Conservation (phyloP, 345 rosid genomes). For the Salix udensis region DNA sequence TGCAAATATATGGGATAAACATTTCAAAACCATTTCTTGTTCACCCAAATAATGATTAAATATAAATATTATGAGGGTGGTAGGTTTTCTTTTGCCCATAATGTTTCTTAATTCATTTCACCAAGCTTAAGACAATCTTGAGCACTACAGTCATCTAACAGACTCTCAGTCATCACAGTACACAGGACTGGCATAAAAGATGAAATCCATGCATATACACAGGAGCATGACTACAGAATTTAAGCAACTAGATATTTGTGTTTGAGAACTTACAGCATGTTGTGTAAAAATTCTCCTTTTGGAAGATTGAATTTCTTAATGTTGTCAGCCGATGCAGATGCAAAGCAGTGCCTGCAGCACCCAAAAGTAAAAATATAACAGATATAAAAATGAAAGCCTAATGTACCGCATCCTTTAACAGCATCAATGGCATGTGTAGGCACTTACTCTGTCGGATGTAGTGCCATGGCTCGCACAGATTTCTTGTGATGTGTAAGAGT, state of each 20-base stretch:
- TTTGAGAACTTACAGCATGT: slow-evolving; percentile 82
- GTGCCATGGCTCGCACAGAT: slow-evolving; percentile 94
- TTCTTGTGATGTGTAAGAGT: slow-evolving; percentile 97
- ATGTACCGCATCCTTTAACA: not conserved
- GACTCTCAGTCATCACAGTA: not conserved
- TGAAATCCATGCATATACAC: not conserved
- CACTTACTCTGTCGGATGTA: slow-evolving; percentile 89
- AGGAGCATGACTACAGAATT: not conserved
- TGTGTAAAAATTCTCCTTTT: slow-evolving; percentile 86
- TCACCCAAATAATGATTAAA: not conserved
- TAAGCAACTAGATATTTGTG: slow-evolving; percentile 1
- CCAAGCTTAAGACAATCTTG: not conserved
- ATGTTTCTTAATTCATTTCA: not conserved
- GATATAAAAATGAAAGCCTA: not conserved
- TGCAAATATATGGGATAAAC: not conserved
- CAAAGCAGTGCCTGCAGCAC: slow-evolving; percentile 68
- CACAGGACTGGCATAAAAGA: not conserved
- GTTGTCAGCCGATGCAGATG: slow-evolving; percentile 98
- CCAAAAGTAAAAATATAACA: slow-evolving; percentile 6
- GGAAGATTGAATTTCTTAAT: slow-evolving; percentile 89
- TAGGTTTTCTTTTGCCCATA: not conserved
- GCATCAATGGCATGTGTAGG: slow-evolving; percentile 2
- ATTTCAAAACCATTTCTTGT: not conserved
- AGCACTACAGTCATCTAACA: not conserved
- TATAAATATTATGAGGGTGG: not conserved